These are phyloP conservation scores for Metschnikowia continentalis DNA, from an alignment of 805 yeast species.

Conservation along the genomic window DNA sequence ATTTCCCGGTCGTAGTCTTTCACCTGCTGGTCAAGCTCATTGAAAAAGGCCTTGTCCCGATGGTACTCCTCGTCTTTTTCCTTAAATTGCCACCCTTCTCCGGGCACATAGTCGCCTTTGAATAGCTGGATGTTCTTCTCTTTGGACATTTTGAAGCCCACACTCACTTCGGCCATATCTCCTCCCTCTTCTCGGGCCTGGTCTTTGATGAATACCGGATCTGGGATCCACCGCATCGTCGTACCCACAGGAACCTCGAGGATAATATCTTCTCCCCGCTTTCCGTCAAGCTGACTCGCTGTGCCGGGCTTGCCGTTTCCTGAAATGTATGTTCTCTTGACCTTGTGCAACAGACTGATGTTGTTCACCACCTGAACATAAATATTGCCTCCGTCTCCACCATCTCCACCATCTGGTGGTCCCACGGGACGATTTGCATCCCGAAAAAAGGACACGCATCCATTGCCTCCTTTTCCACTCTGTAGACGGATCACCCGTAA, in stretches of 20 bases:
- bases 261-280: conserved; percentile 71
- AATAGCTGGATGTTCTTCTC: conserved; percentile 48
- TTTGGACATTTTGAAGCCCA: conserved; percentile 20
- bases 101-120: conserved; percentile 59
- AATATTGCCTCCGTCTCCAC: conserved; percentile 88
- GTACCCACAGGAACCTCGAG: conserved; percentile 93
- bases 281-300: conserved; percentile 80
- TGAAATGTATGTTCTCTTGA: conserved; percentile 67
- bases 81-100: conserved; percentile 87
- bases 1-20: conserved; percentile 58
- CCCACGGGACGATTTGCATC: conserved; percentile 84
- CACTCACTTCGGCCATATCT: conserved; percentile 16
- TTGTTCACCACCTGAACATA: conserved; percentile 79
- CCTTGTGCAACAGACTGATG: conserved; percentile 63
- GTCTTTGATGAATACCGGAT: conserved; percentile 48
- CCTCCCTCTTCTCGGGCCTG: conserved; percentile 17
- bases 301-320: conserved; percentile 69
- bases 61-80: conserved; percentile 74
- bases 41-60: conserved; percentile 60
- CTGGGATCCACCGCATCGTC: conserved; percentile 76
- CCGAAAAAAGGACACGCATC: conserved; percentile 77
- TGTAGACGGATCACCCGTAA: conserved; percentile 56
- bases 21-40: conserved; percentile 59
- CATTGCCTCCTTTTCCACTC: conserved; percentile 89
- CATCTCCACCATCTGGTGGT: conserved; percentile 99